Conservation (phyloP, 305 asterid species). For the Fraxinus albicans region DNA sequence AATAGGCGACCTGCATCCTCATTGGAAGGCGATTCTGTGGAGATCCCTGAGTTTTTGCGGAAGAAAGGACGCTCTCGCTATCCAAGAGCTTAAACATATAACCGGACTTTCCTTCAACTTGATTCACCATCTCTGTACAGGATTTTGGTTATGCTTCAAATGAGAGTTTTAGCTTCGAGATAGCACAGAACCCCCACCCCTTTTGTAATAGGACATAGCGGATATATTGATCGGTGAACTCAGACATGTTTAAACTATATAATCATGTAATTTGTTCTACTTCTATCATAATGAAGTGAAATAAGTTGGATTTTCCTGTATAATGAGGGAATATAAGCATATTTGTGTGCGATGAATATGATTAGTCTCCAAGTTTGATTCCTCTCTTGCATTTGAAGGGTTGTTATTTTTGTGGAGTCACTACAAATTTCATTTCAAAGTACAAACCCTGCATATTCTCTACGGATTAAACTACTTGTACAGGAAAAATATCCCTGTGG, state of each 20-base stretch:
- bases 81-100: conserved; percentile 58
- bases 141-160: conserved; percentile 29
- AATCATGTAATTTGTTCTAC: not conserved
- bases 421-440: not conserved
- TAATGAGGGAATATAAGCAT: not conserved
- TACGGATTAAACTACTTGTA: not conserved
- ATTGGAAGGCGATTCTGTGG: conserved; percentile 67
- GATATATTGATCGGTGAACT: not conserved
- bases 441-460: not conserved
- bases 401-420: not conserved
- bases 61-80: conserved; percentile 87
- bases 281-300: not conserved
- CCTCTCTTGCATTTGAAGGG: not conserved
- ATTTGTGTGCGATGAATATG: not conserved
- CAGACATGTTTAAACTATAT: not conserved
- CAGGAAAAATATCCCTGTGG: too few relatives aligned
- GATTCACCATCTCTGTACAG: conserved; percentile 35
- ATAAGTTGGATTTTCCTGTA: not conserved
- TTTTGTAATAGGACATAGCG: not conserved
- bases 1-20: conserved; percentile 66
- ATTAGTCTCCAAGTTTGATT: not conserved
- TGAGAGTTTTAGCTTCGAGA: conserved; percentile 18
- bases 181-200: conserved; percentile 11
- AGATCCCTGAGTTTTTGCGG: conserved; percentile 89
- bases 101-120: not conserved